phyloP scores from a whole-genome alignment of 2,329 filamentous ascomycete species.

The Aspergillus sp. region DNA sequence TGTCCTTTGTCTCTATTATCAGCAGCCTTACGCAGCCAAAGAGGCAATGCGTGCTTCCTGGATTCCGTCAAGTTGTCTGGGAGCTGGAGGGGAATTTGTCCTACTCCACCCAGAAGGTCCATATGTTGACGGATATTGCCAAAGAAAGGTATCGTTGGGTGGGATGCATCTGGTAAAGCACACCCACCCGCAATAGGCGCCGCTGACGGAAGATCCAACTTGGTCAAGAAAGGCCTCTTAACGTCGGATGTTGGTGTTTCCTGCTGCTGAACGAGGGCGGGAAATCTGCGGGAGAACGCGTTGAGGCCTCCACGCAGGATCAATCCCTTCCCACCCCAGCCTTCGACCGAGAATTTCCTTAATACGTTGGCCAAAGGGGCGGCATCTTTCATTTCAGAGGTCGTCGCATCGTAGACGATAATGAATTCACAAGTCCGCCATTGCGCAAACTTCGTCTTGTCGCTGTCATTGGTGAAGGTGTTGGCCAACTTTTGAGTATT shows the following conservation, averaged over 20 bases:
- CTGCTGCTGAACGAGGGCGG: slow-evolving; percentile 44
- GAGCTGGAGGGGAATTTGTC: slow-evolving; percentile 66
- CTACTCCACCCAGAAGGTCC: slow-evolving; percentile 89
- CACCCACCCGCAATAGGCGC: slow-evolving; percentile 88
- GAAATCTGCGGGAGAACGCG: slow-evolving; percentile 67
- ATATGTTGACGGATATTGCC: slow-evolving; percentile 95
- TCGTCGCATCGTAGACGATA: slow-evolving; percentile 81
- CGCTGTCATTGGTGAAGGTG: slow-evolving; percentile 72
- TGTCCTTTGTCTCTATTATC: slow-evolving; percentile 72
- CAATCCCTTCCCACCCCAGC: slow-evolving; percentile 70
- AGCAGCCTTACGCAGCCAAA: slow-evolving; percentile 72
- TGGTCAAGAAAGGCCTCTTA: slow-evolving; percentile 53
- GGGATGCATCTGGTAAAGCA: slow-evolving; percentile 66
- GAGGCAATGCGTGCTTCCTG: slow-evolving; percentile 59
- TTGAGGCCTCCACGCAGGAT: slow-evolving; percentile 82
- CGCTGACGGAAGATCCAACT: slow-evolving; percentile 53
- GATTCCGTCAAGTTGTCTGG: slow-evolving; percentile 53
- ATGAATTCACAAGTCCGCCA: slow-evolving; percentile 77
- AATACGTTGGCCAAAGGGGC: slow-evolving; percentile 78
- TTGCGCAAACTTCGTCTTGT: slow-evolving; percentile 69
- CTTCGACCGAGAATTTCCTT: slow-evolving; percentile 87
- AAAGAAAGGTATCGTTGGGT: slow-evolving; percentile 84
- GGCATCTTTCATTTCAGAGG: slow-evolving; percentile 76
- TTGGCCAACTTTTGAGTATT: slow-evolving; percentile 83
- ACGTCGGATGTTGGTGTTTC: slow-evolving; percentile 29